Percentiles rank a stretch among this genome's conserved stretches.
Evolutionary conservation across 1,139 yeast species (phyloP).

Genomic region (Diutina pseudorugosa): DNA sequence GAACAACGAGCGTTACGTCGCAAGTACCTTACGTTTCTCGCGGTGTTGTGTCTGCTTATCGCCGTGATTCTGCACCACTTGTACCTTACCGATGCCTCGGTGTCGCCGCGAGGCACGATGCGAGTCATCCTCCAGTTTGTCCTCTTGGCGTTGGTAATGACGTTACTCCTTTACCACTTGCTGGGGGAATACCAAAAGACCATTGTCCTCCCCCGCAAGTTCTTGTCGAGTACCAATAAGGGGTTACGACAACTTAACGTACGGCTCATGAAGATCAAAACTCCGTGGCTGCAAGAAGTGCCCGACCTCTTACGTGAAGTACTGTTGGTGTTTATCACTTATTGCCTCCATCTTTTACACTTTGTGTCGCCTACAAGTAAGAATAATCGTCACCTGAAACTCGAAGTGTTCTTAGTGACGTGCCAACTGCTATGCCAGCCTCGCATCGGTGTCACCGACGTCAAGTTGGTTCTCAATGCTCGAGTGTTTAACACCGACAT

Average conservation of each 20-base stretch:
- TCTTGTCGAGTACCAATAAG: conserved; percentile 69
- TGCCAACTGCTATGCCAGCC: conserved; percentile 38
- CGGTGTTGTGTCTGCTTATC: conserved; percentile 32
- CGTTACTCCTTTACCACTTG: conserved; percentile 65
- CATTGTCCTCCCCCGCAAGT: conserved; percentile 68
- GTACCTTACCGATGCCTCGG: conserved; percentile 15
- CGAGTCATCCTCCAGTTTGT: conserved; percentile 47
- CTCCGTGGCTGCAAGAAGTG: conserved; percentile 40
- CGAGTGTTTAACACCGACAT: conserved; percentile 72
- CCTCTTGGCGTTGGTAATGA: conserved; percentile 54
- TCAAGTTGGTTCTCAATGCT: conserved; percentile 69
- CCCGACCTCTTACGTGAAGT: conserved; percentile 33
- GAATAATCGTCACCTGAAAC: conserved; percentile 20
- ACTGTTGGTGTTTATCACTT: conserved; percentile 21
- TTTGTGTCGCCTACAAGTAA: conserved; percentile 23
- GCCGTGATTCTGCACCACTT: conserved; percentile 32
- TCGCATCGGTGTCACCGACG: conserved; percentile 33
- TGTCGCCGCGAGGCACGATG: conserved; percentile 17
- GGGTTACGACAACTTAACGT: conserved; percentile 78
- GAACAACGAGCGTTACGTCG: conserved; percentile 59
- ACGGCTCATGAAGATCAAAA: conserved; percentile 58
- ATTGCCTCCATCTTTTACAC: conserved; percentile 19
- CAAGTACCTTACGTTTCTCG: conserved; percentile 62
- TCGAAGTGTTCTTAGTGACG: conserved; percentile 31
- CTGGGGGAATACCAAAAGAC: conserved; percentile 87